These are phyloP conservation scores for Emmonsia crescens DNA, from an alignment of 2,329 filamentous ascomycete species.

Conservation along the genomic window DNA sequence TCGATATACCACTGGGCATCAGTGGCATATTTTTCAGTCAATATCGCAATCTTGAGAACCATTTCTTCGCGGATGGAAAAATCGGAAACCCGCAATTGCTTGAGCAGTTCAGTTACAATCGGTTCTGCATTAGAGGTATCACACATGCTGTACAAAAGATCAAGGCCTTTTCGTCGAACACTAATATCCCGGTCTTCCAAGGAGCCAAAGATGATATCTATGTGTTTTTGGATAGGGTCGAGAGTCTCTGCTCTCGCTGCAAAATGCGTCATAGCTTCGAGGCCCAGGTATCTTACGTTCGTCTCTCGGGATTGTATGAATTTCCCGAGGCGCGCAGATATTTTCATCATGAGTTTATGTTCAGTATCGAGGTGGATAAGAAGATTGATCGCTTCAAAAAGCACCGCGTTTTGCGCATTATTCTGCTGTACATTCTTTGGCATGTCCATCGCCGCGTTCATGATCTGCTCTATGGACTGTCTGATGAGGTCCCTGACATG, in stretches of 20 bases:
- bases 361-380: slow-evolving; percentile 97
- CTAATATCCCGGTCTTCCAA: slow-evolving; percentile 94
- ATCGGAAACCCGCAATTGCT: slow-evolving; percentile 91
- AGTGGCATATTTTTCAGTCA: slow-evolving; percentile 96
- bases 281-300: slow-evolving; percentile 87
- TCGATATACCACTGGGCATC: slow-evolving; percentile 99
- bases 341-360: slow-evolving; percentile 88
- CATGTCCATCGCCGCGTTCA: slow-evolving; percentile 82
- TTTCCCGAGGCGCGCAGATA: slow-evolving; percentile 78
- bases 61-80: slow-evolving; percentile 98
- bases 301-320: slow-evolving; percentile 97
- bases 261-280: slow-evolving; percentile 97
- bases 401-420: slow-evolving; percentile 93
- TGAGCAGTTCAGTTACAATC: slow-evolving; percentile 85
- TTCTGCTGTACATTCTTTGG: slow-evolving; percentile 99
- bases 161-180: slow-evolving; percentile 86
- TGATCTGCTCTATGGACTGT: slow-evolving; percentile 78
- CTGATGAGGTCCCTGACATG: slow-evolving; percentile 86
- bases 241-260: slow-evolving; percentile 87
- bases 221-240: slow-evolving; percentile 95
- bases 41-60: slow-evolving; percentile 96
- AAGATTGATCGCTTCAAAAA: slow-evolving; percentile 97
- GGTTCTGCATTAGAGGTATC: slow-evolving; percentile 87
- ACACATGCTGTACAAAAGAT: slow-evolving; percentile 98
- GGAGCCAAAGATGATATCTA: slow-evolving; percentile 89